phyloP scores from a whole-genome alignment of 176 grass and related monocot genomes.

The Tillandsia fasciculata region DNA sequence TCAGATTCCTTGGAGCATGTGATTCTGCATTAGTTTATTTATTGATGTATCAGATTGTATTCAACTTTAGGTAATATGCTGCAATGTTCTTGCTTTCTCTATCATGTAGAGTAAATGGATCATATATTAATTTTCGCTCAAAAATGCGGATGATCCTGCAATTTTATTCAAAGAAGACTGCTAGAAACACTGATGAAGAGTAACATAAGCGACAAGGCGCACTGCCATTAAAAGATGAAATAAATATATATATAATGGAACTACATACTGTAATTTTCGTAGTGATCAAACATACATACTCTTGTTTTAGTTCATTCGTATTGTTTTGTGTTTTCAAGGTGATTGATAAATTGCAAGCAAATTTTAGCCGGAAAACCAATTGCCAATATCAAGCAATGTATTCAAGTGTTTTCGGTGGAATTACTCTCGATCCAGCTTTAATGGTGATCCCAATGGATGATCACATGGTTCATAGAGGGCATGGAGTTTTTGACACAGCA shows the following conservation, averaged over 20 bases:
- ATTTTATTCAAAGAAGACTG: too few species aligned
- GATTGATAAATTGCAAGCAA: constrained; percentile 41
- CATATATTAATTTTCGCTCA: too few species aligned
- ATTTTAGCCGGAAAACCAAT: constrained; percentile 10
- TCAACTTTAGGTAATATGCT: too few species aligned
- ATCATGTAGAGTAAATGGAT: too few species aligned
- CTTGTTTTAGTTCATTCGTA: background rate
- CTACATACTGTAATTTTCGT: background rate
- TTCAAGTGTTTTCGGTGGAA: constrained; percentile 68
- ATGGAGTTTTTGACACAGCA: constrained; percentile 93
- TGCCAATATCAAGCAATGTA: constrained; percentile 58
- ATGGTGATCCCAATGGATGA: constrained; percentile 74
- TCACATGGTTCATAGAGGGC: constrained; percentile 87
- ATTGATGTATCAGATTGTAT: background rate
- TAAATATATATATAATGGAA: too few species aligned
- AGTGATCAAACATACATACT: background rate
- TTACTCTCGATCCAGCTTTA: constrained; percentile 59
- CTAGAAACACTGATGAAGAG: too few species aligned
- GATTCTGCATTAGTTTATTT: background rate
- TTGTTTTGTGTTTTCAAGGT: constrained; percentile 16
- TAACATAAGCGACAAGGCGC: too few species aligned
- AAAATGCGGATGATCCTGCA: too few species aligned
- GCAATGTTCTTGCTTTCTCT: too few species aligned
- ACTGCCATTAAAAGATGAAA: too few species aligned
- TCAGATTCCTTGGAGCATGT: background rate